Percentiles rank a stretch among this genome's conserved stretches.
These are phyloP conservation scores for Saitozyma podzolica DNA, from an alignment of 768 basidiomycete genomes.

Conservation along the genomic window DNA sequence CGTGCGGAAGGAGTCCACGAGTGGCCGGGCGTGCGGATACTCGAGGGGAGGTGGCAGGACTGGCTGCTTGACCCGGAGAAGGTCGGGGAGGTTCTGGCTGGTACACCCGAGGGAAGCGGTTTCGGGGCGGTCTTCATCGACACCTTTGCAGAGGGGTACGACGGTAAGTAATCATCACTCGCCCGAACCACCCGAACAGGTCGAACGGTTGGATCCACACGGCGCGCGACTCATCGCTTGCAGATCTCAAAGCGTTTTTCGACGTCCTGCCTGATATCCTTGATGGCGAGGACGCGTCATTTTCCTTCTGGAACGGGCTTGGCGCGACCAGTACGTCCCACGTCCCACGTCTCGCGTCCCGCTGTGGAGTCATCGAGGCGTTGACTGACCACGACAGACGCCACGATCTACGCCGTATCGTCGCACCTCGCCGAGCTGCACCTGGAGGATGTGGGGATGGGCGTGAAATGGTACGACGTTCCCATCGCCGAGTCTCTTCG, in stretches of 20 bases:
- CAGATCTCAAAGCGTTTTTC: conserved; percentile 78
- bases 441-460: conserved; percentile 74
- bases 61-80: conserved; percentile 51
- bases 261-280: conserved; percentile 74
- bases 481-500: conserved; percentile 63
- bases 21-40: conserved; percentile 71
- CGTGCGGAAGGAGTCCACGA: conserved; percentile 72
- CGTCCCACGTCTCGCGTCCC: background rate
- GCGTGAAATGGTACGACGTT: conserved; percentile 78
- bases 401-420: conserved; percentile 87
- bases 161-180: conserved; percentile 53
- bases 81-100: conserved; percentile 36
- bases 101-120: conserved; percentile 63
- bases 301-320: conserved; percentile 96
- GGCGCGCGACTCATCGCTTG: background rate
- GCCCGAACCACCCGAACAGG: background rate
- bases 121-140: conserved; percentile 91
- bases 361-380: too few relatives aligned
- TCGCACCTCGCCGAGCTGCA: conserved; percentile 81
- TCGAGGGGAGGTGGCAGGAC: conserved; percentile 95
- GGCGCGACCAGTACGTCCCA: conserved; percentile 79
- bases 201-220: background rate
- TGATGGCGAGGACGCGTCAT: conserved; percentile 69
- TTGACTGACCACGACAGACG: conserved; percentile 58
- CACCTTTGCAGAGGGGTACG: conserved; percentile 86